phyloP scores from a whole-genome alignment of 2,329 filamentous ascomycete species.

The Sarocladium kiliense region DNA sequence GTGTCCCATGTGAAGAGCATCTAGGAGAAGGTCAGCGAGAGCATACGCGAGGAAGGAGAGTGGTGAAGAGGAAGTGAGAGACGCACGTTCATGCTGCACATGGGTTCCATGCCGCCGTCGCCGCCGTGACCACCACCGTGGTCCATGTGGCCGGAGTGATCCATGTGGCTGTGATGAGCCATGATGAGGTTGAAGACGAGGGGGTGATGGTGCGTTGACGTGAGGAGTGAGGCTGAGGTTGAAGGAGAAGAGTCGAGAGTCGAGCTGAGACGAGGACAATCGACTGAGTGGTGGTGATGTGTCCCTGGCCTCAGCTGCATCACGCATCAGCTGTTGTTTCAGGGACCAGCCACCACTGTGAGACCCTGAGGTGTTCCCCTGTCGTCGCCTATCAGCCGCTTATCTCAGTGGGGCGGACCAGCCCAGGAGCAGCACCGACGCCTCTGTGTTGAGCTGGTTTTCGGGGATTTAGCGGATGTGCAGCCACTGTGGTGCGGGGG shows the following conservation, averaged over 20 bases:
- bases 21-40: constrained; percentile 38
- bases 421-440: not conserved
- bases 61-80: constrained; percentile 4
- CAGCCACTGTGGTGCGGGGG: no score
- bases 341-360: not conserved
- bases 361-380: not conserved
- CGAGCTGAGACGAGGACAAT: not conserved
- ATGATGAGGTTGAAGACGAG: constrained; percentile 19
- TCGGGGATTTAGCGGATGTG: no score
- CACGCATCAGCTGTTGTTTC: constrained; percentile 1
- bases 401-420: not conserved
- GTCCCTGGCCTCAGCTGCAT: no score
- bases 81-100: constrained; percentile 89
- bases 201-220: not conserved
- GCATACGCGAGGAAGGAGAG: not conserved
- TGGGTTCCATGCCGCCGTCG: constrained; percentile 54
- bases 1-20: constrained; percentile 99
- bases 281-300: no score
- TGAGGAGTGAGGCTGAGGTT: not conserved
- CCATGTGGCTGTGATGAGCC: constrained; percentile 37
- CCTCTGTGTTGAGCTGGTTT: no score
- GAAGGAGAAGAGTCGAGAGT: not conserved
- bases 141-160: constrained; percentile 43
- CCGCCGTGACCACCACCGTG: constrained; percentile 57
- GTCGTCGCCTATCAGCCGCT: not conserved